Evolutionary conservation across 176 grass and related monocot species (phyloP).

Genomic region (sorghum (Sorghum bicolor)): Sorghum_bicolor_NCBIv3 NC_012873.2:64164001-64164500

Average conservation of each 20-base stretch:
- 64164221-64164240: slow-evolving; percentile 96
- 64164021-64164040: background rate
- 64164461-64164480: background rate
- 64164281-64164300: slow-evolving; percentile 86
- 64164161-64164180: background rate
- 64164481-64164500: slow-evolving; percentile 49
- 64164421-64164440: background rate
- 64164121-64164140: slow-evolving; percentile 67
- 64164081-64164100: slow-evolving; percentile 88
- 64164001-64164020: background rate
- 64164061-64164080: slow-evolving; percentile 95
- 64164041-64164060: slow-evolving; percentile 77
- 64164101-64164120: slow-evolving; percentile 74
- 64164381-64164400: background rate
- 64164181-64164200: background rate
- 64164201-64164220: background rate
- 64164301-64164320: slow-evolving; percentile 41
- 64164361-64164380: background rate
- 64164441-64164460: background rate
- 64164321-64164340: slow-evolving; percentile 66
- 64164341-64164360: slow-evolving; percentile 51
- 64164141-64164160: background rate
- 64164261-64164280: slow-evolving; percentile 95
- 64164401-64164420: background rate
- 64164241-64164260: slow-evolving; percentile 64